Evolutionary conservation across 2,329 filamentous ascomycete genomes (phyloP).

Genomic region (Aspergillus nomiae): DNA sequence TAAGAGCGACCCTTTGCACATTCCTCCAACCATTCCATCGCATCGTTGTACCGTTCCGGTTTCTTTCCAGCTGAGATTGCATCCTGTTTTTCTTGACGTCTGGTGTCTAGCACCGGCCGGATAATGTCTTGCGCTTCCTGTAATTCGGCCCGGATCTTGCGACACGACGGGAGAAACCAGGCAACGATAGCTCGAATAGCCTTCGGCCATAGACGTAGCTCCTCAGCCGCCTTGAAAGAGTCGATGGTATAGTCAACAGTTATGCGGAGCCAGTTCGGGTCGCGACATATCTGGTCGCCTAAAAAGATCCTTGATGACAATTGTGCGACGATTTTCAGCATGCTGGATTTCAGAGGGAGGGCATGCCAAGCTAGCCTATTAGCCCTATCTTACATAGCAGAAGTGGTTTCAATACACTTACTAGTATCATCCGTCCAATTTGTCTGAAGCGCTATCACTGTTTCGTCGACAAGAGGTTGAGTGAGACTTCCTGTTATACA

Average conservation of each 20-base stretch:
- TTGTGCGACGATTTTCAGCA: constrained; percentile 10
- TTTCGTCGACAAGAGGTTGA: constrained; percentile 10
- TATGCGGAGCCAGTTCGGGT: constrained; percentile 30
- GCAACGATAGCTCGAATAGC: constrained; percentile 10
- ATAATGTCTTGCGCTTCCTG: constrained; percentile 16
- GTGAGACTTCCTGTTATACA: constrained; percentile 4
- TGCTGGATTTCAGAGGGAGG: constrained; percentile 5
- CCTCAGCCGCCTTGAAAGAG: constrained; percentile 15
- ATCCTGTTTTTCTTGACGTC: background rate
- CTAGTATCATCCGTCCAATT: constrained; percentile 13
- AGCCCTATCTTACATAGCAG: background rate
- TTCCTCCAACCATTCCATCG: constrained; percentile 30
- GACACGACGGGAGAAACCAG: constrained; percentile 13
- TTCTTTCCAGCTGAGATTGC: background rate
- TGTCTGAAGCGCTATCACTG: background rate
- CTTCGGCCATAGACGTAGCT: constrained; percentile 15
- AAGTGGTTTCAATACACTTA: background rate
- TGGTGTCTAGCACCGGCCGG: constrained; percentile 6
- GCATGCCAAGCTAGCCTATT: constrained; percentile 14
- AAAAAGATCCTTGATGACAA: constrained; percentile 23
- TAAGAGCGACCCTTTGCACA: constrained; percentile 22
- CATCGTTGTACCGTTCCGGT: constrained; percentile 19
- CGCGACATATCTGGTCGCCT: constrained; percentile 23
- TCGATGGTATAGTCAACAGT: constrained; percentile 28
- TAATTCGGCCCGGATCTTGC: constrained; percentile 11